phyloP scores from a whole-genome alignment of 1,284 basidiomycete species.

The Tausonia pullulans region DNA sequence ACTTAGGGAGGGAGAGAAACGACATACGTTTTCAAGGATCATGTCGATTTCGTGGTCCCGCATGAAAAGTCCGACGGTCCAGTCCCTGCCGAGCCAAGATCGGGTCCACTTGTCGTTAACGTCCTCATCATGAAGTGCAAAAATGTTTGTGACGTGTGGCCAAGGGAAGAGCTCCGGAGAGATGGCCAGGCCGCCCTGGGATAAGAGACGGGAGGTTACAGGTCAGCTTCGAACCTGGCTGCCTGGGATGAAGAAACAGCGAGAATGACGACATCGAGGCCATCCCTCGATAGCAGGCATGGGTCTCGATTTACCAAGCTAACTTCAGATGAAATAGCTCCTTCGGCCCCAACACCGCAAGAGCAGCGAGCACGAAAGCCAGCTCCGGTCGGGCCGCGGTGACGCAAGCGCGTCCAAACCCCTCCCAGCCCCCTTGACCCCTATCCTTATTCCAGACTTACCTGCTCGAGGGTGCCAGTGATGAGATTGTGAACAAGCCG shows the following conservation, averaged over 20 bases:
- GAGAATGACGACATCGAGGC: too few species aligned
- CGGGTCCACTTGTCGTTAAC: constrained; percentile 66
- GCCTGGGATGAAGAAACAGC: neutral
- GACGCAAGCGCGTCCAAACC: neutral
- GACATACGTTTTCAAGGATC: constrained; percentile 49
- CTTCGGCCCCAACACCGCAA: too few species aligned
- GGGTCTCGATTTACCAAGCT: too few species aligned
- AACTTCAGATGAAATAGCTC: too few species aligned
- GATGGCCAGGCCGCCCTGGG: constrained; percentile 67
- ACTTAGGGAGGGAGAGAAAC: neutral
- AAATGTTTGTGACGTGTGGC: constrained; percentile 65
- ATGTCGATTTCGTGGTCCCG: constrained; percentile 43
- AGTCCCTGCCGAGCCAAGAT: constrained; percentile 47
- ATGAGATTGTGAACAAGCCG: constrained; percentile 69
- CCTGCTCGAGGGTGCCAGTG: constrained; percentile 36
- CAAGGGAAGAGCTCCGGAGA: constrained; percentile 57
- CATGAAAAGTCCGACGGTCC: constrained; percentile 46
- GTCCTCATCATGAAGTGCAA: constrained; percentile 67
- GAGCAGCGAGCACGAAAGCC: neutral
- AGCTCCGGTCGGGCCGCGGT: neutral
- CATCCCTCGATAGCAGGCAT: too few species aligned
- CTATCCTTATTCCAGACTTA: neutral
- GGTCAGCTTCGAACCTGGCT: neutral
- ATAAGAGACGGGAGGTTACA: neutral
- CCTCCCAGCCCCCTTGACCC: neutral